Evolutionary conservation across 257 asterid genomes (phyloP).

Genomic region (Perilla frutescens): DNA sequence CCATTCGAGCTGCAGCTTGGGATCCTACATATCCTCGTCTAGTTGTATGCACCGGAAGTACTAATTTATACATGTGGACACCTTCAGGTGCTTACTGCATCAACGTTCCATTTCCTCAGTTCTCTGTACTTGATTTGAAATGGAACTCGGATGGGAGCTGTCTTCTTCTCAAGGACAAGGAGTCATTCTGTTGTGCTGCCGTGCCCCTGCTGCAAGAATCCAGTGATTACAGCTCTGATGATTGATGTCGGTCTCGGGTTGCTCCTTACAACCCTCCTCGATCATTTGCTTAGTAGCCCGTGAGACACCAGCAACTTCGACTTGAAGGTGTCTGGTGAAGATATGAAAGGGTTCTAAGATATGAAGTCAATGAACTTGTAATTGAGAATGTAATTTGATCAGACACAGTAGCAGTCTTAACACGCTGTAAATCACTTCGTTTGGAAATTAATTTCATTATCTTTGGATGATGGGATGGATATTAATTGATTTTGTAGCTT

Average conservation of each 20-base stretch:
- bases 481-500: no score
- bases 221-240: constrained; percentile 91
- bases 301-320: no score
- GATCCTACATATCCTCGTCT: constrained; percentile 86
- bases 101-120: constrained; percentile 72
- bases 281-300: neutral
- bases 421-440: constrained; percentile 9
- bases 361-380: neutral
- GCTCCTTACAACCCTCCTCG: neutral
- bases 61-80: constrained; percentile 93
- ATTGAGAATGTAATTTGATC: constrained; percentile 11
- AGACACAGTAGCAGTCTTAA: constrained; percentile 6
- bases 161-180: constrained; percentile 89
- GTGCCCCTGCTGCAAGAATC: constrained; percentile 81
- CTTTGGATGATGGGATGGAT: neutral
- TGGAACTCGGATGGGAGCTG: constrained; percentile 93
- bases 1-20: constrained; percentile 92
- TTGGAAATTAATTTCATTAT: neutral
- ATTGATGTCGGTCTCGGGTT: constrained; percentile 32
- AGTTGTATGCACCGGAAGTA: constrained; percentile 81
- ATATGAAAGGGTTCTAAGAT: neutral
- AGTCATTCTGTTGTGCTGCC: constrained; percentile 87
- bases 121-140: constrained; percentile 71
- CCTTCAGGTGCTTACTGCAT: constrained; percentile 95
- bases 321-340: neutral